Conservation (phyloP, 2,329 filamentous ascomycete species). For the Fusarium hostae region DNA sequence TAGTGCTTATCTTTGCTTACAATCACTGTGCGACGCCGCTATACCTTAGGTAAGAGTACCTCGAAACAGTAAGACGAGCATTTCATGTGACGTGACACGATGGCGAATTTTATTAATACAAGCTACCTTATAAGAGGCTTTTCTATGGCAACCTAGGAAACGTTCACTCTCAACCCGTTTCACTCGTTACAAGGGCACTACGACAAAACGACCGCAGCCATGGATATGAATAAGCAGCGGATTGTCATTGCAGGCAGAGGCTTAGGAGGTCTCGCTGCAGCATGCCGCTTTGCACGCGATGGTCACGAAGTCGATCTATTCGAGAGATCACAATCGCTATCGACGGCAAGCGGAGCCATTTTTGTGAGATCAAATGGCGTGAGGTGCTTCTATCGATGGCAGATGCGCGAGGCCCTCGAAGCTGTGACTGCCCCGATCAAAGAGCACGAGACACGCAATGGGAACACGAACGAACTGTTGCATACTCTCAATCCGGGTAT, state of each 20-base stretch:
- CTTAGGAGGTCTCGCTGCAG: not conserved
- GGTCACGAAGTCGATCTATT: not conserved
- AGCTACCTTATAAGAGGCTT: not conserved
- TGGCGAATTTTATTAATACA: no score
- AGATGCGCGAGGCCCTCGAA: slow-evolving; percentile 7
- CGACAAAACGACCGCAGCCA: fast-evolving
- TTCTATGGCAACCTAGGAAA: fast-evolving
- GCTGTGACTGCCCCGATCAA: not conserved
- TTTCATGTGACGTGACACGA: not conserved
- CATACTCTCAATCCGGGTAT: not conserved
- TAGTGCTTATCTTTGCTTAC: not conserved
- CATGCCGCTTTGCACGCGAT: not conserved
- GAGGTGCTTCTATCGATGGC: slow-evolving; percentile 1
- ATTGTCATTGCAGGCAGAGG: slow-evolving; percentile 4
- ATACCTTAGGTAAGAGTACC: not conserved
- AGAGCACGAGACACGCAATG: not conserved
- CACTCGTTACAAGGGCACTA: fast-evolving
- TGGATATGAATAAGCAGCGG: not conserved
- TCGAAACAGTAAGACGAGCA: not conserved
- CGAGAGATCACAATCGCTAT: not conserved
- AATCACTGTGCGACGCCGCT: fast-evolving
- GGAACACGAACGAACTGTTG: not conserved
- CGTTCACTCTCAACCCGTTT: fast-evolving
- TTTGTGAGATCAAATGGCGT: slow-evolving; percentile 2
- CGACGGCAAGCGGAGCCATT: not conserved